A percentile compares a stretch with the other conserved stretches of the same genome.
Conservation (phyloP, 1,284 basidiomycete genomes). For the Cutaneotrichosporon cavernicola region DNA sequence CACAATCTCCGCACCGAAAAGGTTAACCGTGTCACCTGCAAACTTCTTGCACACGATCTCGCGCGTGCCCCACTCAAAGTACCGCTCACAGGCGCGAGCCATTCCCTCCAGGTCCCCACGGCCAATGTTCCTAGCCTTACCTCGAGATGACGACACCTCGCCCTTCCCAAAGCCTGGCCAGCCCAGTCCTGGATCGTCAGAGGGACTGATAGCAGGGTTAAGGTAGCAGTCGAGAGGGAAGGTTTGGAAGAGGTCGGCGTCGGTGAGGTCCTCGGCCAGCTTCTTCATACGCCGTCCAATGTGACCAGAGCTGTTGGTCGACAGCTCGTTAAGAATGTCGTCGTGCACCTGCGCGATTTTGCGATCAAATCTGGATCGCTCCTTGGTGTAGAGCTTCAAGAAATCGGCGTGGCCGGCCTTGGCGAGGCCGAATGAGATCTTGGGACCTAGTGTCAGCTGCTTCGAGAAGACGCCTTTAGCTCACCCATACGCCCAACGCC, state of each 20-base stretch:
- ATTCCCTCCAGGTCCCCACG: constrained; percentile 63
- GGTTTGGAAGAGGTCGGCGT: constrained; percentile 59
- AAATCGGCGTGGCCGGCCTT: constrained; percentile 57
- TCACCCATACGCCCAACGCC: constrained; percentile 44
- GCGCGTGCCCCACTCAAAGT: constrained; percentile 84
- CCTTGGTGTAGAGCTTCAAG: constrained; percentile 61
- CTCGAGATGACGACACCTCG: constrained; percentile 21
- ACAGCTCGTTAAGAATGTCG: constrained; percentile 66
- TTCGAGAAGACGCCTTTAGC: not conserved
- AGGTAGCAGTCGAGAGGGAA: constrained; percentile 72
- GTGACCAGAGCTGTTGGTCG: constrained; percentile 65
- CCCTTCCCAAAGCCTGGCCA: constrained; percentile 49
- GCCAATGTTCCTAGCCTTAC: constrained; percentile 38
- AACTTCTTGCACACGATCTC: constrained; percentile 56
- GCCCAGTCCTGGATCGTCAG: constrained; percentile 27
- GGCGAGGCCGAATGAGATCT: constrained; percentile 55
- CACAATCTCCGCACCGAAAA: constrained; percentile 41
- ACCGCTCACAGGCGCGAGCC: constrained; percentile 73
- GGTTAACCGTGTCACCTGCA: constrained; percentile 36
- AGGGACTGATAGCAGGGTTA: constrained; percentile 56
- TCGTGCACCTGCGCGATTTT: constrained; percentile 60
- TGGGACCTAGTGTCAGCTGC: constrained; percentile 38
- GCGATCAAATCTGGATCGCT: constrained; percentile 23
- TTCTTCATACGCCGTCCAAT: constrained; percentile 60
- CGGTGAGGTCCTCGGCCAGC: constrained; percentile 58